Base-by-base conservation (phyloP, 1,284 basidiomycete genomes). In the Heterobasidion parviporum region DNA sequence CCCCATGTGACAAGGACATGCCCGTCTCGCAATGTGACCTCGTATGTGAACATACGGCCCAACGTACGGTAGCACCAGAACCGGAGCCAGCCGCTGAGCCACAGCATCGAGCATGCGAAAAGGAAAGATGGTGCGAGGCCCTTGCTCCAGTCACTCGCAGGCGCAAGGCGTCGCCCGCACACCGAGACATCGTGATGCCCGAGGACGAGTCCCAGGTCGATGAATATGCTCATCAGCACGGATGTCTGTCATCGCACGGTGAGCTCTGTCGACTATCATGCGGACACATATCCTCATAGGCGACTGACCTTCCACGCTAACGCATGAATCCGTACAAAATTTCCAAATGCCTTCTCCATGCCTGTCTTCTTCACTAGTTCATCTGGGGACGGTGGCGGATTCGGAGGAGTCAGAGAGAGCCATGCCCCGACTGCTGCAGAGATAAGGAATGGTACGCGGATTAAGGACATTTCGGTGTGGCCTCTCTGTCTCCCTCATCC, bases 41-140 rank as follows among this genome's bases (percentile, higher is more conserved):
- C 81, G 65, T 82, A 85, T 0, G 82, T 85, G 70, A 84, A 84
- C 55, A 83, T 68, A 6, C 72, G 64, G 1, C 81, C 83, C 36
- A 76, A 70, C 52, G 68, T 65, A 51, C 59, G 65, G 66, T 72
- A 76, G 59, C 74, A 76, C 20, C 58, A 60, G 47, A 71, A 53
- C 46, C 74, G 74, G 49, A 75, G 66, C 54, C 67, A 50, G 56
- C 75, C 72, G 18, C 12, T n/a, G 9, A 48, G 46, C 10, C 10
- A 10, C 10, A 32, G 46, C 18, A 12, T 69, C 49, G 76, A 54
- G 54, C 79, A 71, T 8, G 82, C 83, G 32, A 74, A 63, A 48
- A 80, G 48, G 66, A 83, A 81, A 50, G 76, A 59, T 0, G 76
- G 34, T 18, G 35, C 36, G 12, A 15, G 1, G 3, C 46, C n/a